Percentiles rank a stretch among this genome's conserved stretches.
Evolutionary conservation across 257 asterid species (phyloP).

Genomic region (Fraxinus cuspidata): DNA sequence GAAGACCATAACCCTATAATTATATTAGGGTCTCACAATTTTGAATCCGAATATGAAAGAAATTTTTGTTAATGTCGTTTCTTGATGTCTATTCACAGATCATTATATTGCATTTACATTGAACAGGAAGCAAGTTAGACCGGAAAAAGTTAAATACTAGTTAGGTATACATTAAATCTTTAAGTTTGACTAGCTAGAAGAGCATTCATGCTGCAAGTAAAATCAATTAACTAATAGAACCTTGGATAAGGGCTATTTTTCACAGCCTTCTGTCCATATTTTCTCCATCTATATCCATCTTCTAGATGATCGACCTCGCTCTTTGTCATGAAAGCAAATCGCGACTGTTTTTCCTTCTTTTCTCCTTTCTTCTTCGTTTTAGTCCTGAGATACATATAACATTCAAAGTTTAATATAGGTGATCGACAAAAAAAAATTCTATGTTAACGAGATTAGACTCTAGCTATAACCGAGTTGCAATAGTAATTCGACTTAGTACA

Average conservation of each 20-base stretch:
- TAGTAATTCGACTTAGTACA: background rate
- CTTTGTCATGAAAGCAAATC: slow-evolving; percentile 67
- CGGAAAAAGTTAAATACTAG: too few species aligned
- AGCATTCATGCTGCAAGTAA: background rate
- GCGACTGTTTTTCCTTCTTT: slow-evolving; percentile 49
- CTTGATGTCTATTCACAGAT: background rate
- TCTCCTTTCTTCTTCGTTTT: slow-evolving; percentile 53
- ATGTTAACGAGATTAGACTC: background rate
- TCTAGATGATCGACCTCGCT: slow-evolving; percentile 71
- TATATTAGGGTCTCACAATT: background rate
- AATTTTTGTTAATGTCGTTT: background rate
- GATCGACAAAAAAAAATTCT: background rate
- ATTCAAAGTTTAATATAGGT: background rate
- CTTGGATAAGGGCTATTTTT: slow-evolving; percentile 73
- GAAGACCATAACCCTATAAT: background rate
- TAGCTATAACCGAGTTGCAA: too few species aligned
- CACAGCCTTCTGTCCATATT: slow-evolving; percentile 72
- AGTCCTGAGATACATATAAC: slow-evolving; percentile 27
- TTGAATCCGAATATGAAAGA: background rate
- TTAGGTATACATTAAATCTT: too few species aligned
- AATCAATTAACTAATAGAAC: slow-evolving; percentile 20
- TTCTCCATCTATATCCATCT: slow-evolving; percentile 81
- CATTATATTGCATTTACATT: background rate
- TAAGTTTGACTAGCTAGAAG: background rate
- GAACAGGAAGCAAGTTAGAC: background rate